Percentiles rank a stretch among this genome's conserved stretches.
Conservation (phyloP, 2,329 filamentous ascomycete species). For the Fusarium sp. region DNA sequence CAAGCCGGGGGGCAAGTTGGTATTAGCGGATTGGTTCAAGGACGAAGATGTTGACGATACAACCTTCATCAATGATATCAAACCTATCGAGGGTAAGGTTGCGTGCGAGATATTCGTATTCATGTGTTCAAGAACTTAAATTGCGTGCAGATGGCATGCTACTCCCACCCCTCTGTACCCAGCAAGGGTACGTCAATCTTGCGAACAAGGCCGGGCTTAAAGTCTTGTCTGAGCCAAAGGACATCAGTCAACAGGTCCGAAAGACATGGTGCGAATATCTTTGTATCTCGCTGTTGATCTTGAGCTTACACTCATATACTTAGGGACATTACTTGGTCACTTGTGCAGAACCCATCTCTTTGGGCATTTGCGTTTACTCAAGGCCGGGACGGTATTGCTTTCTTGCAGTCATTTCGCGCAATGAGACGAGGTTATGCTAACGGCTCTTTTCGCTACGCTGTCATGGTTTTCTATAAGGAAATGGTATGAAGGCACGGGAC, state of each 20-base stretch:
- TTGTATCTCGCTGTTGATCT: not conserved
- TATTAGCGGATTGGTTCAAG: conserved; percentile 72
- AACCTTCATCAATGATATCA: conserved; percentile 62
- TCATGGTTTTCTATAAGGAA: conserved; percentile 65
- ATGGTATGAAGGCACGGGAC: not conserved
- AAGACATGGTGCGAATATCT: conserved; percentile 64
- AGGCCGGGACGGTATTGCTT: conserved; percentile 68
- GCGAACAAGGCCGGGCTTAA: conserved; percentile 61
- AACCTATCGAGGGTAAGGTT: conserved; percentile 64
- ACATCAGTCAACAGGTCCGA: conserved; percentile 67
- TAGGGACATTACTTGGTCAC: conserved; percentile 71
- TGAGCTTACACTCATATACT: not conserved
- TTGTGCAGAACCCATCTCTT: conserved; percentile 68
- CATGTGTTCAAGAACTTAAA: not conserved
- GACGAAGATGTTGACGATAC: conserved; percentile 57
- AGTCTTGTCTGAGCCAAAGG: conserved; percentile 58
- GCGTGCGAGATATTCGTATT: not conserved
- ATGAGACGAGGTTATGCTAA: conserved; percentile 70
- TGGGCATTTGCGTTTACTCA: conserved; percentile 71
- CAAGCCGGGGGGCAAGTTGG: conserved; percentile 60
- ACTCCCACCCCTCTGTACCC: conserved; percentile 65
- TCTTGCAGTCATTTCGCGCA: conserved; percentile 69
- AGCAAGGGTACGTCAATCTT: conserved; percentile 62
- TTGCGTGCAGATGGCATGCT: conserved; percentile 64
- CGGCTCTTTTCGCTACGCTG: conserved; percentile 67